Evolutionary conservation across 2,329 filamentous ascomycete species (phyloP).

Genomic region (Trichophyton equinum): DNA sequence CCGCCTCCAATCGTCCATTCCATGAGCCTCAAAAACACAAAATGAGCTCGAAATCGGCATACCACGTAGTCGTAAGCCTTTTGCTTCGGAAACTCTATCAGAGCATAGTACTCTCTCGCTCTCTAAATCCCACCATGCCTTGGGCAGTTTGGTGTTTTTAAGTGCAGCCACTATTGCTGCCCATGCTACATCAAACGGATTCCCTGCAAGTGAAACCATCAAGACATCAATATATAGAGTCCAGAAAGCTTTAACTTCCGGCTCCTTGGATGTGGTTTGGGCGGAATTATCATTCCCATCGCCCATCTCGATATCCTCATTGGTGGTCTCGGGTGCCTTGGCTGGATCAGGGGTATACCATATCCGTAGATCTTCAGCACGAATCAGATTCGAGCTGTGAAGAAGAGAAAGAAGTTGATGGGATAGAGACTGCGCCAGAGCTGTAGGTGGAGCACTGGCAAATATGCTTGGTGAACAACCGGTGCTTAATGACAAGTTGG

Average conservation of each 20-base stretch:
- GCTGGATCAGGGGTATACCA: constrained; percentile 45
- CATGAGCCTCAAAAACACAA: constrained; percentile 57
- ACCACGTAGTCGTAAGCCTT: constrained; percentile 47
- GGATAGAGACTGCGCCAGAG: constrained; percentile 71
- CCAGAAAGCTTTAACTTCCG: constrained; percentile 75
- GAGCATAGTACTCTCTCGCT: constrained; percentile 67
- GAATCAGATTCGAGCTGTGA: constrained; percentile 56
- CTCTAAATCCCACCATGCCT: constrained; percentile 73
- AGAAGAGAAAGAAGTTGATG: constrained; percentile 67
- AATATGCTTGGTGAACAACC: constrained; percentile 78
- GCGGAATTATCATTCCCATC: constrained; percentile 23
- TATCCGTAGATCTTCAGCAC: constrained; percentile 58
- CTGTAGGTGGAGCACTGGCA: constrained; percentile 67
- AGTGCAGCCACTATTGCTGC: constrained; percentile 70
- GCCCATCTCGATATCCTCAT: constrained; percentile 34
- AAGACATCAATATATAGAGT: constrained; percentile 89
- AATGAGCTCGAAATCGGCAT: constrained; percentile 68
- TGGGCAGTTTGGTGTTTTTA: constrained; percentile 61
- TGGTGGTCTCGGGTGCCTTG: constrained; percentile 8
- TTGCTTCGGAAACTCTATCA: constrained; percentile 42
- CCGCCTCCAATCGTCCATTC: constrained; percentile 27
- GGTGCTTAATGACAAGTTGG: constrained; percentile 85
- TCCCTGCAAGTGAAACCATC: constrained; percentile 85
- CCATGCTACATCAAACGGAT: constrained; percentile 86
- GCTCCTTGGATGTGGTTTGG: constrained; percentile 17